phyloP scores from a whole-genome alignment of 306 rosid genomes.

The Castanospermum australe region DNA sequence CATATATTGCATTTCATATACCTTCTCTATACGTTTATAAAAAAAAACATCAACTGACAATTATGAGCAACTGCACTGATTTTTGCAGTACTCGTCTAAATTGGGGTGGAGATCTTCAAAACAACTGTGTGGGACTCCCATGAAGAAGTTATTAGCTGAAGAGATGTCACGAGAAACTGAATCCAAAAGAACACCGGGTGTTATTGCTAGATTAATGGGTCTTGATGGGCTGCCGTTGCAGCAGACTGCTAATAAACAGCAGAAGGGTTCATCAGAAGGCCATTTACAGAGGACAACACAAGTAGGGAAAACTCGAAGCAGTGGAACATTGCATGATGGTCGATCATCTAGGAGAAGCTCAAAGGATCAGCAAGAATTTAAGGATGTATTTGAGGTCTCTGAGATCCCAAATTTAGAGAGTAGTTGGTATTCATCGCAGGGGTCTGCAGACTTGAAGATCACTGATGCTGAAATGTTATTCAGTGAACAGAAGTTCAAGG shows the following conservation, averaged over 20 bases:
- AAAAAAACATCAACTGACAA: background rate
- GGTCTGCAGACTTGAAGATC: constrained; percentile 32
- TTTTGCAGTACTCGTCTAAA: constrained; percentile 46
- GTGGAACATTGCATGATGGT: constrained; percentile 23
- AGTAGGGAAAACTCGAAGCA: constrained; percentile 42
- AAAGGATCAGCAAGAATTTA: constrained; percentile 55
- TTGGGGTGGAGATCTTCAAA: constrained; percentile 49
- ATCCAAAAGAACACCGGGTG: constrained; percentile 59
- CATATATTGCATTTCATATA: background rate
- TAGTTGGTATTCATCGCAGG: constrained; percentile 33
- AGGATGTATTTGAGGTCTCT: constrained; percentile 67
- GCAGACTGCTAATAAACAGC: constrained; percentile 47
- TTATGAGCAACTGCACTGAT: constrained; percentile 8
- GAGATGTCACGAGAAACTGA: constrained; percentile 63
- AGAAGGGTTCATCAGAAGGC: constrained; percentile 32
- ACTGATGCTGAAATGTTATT: constrained; percentile 61
- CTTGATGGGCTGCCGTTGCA: constrained; percentile 71
- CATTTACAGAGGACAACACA: constrained; percentile 30
- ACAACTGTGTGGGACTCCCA: constrained; percentile 50
- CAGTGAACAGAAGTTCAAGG: constrained; percentile 59
- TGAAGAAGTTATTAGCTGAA: constrained; percentile 61
- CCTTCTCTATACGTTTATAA: background rate
- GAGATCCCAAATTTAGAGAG: constrained; percentile 46
- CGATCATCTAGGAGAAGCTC: constrained; percentile 44
- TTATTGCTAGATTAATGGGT: constrained; percentile 84